A percentile compares a stretch with the other conserved stretches of the same genome.
phyloP scores from a whole-genome alignment of 2,329 filamentous ascomycete genomes.

The Stagonosporopsis rhizophila region DNA sequence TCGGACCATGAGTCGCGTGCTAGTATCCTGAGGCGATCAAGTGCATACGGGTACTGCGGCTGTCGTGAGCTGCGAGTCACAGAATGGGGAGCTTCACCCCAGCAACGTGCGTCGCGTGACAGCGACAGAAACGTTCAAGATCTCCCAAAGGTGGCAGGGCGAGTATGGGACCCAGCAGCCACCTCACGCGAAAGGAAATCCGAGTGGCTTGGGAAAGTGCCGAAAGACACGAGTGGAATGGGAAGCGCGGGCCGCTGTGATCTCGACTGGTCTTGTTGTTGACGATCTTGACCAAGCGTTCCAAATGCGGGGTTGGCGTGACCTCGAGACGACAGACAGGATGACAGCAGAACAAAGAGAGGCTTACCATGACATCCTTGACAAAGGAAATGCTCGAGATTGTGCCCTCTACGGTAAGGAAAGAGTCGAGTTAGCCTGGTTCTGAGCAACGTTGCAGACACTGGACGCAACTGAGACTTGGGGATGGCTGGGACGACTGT shows the following conservation, averaged over 20 bases:
- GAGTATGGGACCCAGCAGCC: slow-evolving; percentile 20
- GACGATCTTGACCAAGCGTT: slow-evolving; percentile 30
- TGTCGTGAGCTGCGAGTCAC: slow-evolving; percentile 39
- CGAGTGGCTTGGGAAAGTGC: slow-evolving; percentile 33
- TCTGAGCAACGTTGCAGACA: slow-evolving; percentile 26
- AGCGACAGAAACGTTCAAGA: slow-evolving; percentile 30
- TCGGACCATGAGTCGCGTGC: slow-evolving; percentile 72
- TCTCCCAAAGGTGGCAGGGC: slow-evolving; percentile 26
- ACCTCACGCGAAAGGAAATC: slow-evolving; percentile 29
- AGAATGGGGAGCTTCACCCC: slow-evolving; percentile 23
- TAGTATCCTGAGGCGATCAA: slow-evolving; percentile 69
- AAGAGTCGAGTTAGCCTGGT: slow-evolving; percentile 36
- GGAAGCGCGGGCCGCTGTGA: slow-evolving; percentile 32
- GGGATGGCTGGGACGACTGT: slow-evolving; percentile 33
- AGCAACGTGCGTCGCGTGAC: slow-evolving; percentile 40
- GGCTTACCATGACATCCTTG: slow-evolving; percentile 79
- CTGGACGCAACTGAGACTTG: slow-evolving; percentile 23
- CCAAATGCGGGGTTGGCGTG: slow-evolving; percentile 42
- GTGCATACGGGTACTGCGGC: slow-evolving; percentile 77
- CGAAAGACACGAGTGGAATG: slow-evolving; percentile 25
- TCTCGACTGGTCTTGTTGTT: slow-evolving; percentile 32
- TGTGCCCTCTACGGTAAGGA: slow-evolving; percentile 70
- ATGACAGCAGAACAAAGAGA: slow-evolving; percentile 27
- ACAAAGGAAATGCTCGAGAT: slow-evolving; percentile 86
- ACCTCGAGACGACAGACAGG: slow-evolving; percentile 27